Conservation (phyloP, 2,329 filamentous ascomycete species). For the Aspergillus persii region DNA sequence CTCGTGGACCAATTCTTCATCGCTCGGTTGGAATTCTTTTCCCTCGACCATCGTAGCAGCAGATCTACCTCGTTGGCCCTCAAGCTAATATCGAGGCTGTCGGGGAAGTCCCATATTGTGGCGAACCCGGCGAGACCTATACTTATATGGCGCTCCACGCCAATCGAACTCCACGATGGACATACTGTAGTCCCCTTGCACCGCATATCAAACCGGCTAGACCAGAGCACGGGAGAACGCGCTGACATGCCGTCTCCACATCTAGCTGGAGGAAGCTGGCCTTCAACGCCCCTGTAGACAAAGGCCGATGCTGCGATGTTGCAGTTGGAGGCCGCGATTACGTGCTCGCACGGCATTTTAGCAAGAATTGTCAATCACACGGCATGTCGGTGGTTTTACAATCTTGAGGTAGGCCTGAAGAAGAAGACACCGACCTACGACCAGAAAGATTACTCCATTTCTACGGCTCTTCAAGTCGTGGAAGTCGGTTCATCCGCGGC, state of each 20-base stretch:
- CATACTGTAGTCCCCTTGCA: neutral
- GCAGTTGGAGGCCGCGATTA: conserved; percentile 25
- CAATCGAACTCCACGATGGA: neutral
- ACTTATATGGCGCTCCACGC: neutral
- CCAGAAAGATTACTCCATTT: neutral
- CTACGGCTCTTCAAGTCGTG: neutral
- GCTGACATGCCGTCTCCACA: neutral
- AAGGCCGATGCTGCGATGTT: conserved; percentile 20
- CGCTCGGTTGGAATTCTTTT: conserved; percentile 14
- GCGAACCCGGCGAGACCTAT: neutral
- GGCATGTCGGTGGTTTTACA: neutral
- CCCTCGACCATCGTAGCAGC: conserved; percentile 6
- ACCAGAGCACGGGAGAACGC: neutral
- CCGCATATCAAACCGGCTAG: neutral
- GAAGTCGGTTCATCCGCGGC: too few relatives aligned
- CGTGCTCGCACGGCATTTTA: conserved; percentile 33
- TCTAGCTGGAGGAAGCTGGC: neutral
- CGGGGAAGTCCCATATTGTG: neutral
- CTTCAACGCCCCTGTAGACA: neutral
- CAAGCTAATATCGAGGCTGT: neutral
- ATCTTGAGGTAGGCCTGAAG: neutral
- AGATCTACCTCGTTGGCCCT: neutral
- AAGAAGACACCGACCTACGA: neutral
- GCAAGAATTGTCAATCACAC: conserved; percentile 2
- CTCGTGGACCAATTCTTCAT: conserved; percentile 18